phyloP scores from a whole-genome alignment of 768 basidiomycete genomes.

The Hericium rajendrae region DNA sequence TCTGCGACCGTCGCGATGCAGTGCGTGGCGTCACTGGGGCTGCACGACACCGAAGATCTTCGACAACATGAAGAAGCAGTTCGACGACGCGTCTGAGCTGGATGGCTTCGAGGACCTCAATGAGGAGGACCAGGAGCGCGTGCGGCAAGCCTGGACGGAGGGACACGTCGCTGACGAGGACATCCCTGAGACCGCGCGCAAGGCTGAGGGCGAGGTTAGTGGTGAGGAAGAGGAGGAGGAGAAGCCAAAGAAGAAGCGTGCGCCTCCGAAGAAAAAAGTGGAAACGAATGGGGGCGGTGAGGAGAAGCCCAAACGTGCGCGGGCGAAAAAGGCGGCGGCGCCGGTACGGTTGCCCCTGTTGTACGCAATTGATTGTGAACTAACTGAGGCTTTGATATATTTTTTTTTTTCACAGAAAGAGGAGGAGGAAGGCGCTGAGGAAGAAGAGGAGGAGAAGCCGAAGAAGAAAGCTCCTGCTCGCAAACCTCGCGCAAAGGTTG shows the following conservation, averaged over 20 bases:
- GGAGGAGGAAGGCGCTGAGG: constrained; percentile 9
- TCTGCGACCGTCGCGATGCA: constrained; percentile 18
- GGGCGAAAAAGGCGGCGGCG: constrained; percentile 2
- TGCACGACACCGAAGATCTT: constrained; percentile 67
- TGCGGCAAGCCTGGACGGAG: constrained; percentile 64
- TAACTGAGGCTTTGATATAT: too few species aligned
- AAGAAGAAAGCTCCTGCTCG: constrained; percentile 33
- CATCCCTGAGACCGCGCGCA: constrained; percentile 39
- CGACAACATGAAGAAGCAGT: constrained; percentile 55
- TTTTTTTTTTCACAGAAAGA: neutral
- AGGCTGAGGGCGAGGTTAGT: constrained; percentile 32
- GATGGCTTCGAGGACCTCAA: constrained; percentile 78
- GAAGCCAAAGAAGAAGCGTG: constrained; percentile 18
- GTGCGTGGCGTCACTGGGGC: constrained; percentile 88
- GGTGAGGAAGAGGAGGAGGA: constrained; percentile 34
- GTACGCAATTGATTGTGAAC: too few species aligned
- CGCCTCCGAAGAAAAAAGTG: constrained; percentile 12
- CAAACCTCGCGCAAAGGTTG: constrained; percentile 27
- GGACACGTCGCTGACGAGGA: constrained; percentile 25
- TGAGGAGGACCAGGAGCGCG: constrained; percentile 58
- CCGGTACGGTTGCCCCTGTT: too few species aligned
- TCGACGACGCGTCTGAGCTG: constrained; percentile 53
- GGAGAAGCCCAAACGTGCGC: constrained; percentile 23
- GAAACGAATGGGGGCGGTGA: constrained; percentile 25
- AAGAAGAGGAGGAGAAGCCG: constrained; percentile 33